phyloP scores from a whole-genome alignment of 2,329 filamentous ascomycete species.

The Coniochaeta sp. region DNA sequence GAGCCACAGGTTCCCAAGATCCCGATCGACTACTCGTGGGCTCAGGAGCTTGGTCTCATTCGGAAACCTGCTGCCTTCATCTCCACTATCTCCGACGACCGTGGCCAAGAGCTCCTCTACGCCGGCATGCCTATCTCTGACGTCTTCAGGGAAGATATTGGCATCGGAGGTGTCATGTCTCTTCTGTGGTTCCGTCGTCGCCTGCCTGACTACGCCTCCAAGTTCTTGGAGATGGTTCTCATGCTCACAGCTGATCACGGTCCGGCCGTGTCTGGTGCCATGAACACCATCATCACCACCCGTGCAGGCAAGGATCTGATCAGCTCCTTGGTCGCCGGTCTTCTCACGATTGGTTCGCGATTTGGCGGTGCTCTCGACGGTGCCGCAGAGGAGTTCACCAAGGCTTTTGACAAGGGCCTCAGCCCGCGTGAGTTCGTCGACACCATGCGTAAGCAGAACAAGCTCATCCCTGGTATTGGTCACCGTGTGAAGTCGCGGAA shows the following conservation, averaged over 20 bases:
- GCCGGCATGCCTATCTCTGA: slow-evolving; percentile 99
- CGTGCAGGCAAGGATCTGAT: slow-evolving; percentile 99
- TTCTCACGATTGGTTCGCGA: slow-evolving; percentile 93
- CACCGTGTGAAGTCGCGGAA: slow-evolving; percentile 99
- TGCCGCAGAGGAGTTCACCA: slow-evolving; percentile 96
- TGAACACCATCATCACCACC: slow-evolving; percentile 99
- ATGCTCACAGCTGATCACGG: slow-evolving; percentile 99
- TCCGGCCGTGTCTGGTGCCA: slow-evolving; percentile 96
- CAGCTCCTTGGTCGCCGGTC: slow-evolving; percentile 88
- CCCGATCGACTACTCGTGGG: slow-evolving; percentile 99
- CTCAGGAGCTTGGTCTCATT: slow-evolving; percentile 97
- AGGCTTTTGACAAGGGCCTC: slow-evolving; percentile 95
- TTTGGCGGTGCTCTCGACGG: slow-evolving; percentile 98
- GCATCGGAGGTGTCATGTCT: slow-evolving; percentile 99
- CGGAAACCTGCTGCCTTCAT: slow-evolving; percentile 99
- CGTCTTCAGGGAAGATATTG: slow-evolving; percentile 97
- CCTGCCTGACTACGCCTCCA: slow-evolving; percentile 90
- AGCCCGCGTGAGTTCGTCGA: slow-evolving; percentile 98
- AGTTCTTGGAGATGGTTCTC: slow-evolving; percentile 99
- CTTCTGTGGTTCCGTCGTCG: slow-evolving; percentile 99
- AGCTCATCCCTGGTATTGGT: slow-evolving; percentile 98
- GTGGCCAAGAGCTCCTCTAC: slow-evolving; percentile 98
- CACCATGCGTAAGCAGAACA: slow-evolving; percentile 99
- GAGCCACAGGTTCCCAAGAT: slow-evolving; percentile 98
- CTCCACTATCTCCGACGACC: slow-evolving; percentile 98